These are phyloP conservation scores for Cutaneotrichosporon spelunceum DNA, from an alignment of 1,284 basidiomycete species.

Conservation along the genomic window DNA sequence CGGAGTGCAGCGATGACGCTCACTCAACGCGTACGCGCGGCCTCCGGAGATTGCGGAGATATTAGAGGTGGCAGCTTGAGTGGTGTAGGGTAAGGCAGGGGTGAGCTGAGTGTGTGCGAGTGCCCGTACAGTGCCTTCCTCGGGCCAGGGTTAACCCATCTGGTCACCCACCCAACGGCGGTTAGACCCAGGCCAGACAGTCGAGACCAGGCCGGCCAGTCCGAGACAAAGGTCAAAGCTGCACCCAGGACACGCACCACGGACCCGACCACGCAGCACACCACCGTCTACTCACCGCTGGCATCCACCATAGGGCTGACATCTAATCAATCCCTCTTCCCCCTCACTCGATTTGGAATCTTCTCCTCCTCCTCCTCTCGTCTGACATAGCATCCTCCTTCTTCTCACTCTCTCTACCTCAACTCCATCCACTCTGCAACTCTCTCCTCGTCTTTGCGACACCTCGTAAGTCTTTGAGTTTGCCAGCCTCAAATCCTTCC, in stretches of 20 bases:
- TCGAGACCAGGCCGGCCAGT: background rate
- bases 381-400: background rate
- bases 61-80: background rate
- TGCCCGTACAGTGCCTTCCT: background rate
- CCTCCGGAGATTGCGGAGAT: slow-evolving; percentile 2
- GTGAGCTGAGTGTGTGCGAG: background rate
- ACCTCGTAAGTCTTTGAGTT: slow-evolving; percentile 1
- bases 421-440: background rate
- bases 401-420: background rate
- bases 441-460: background rate
- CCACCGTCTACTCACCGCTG: too few species aligned
- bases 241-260: too few species aligned
- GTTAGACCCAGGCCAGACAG: too few species aligned
- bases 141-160: too few species aligned
- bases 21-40: slow-evolving; percentile 12
- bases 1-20: slow-evolving; percentile 4
- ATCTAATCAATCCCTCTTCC: background rate
- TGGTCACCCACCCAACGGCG: too few species aligned
- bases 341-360: background rate
- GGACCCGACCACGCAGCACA: too few species aligned
- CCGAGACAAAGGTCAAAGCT: too few species aligned
- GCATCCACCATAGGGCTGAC: too few species aligned
- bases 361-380: background rate
- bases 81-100: background rate
- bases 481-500: background rate